phyloP scores from a whole-genome alignment of 2,329 filamentous ascomycete species.

The Rhynchosporium secalis region DNA sequence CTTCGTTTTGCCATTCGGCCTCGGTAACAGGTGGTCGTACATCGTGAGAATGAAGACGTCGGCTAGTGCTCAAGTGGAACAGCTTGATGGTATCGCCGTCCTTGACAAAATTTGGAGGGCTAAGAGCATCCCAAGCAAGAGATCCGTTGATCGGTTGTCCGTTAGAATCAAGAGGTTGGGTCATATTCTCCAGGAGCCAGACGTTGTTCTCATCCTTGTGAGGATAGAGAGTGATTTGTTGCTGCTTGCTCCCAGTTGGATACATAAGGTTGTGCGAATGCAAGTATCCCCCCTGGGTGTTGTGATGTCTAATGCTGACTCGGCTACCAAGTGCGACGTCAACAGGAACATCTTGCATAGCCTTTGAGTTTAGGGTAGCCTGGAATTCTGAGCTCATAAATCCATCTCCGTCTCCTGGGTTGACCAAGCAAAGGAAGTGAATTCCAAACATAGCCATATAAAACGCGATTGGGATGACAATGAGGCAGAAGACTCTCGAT shows the following conservation, averaged over 20 bases:
- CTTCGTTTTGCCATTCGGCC: conserved; percentile 92
- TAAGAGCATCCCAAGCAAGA: conserved; percentile 75
- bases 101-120: conserved; percentile 66
- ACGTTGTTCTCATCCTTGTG: conserved; percentile 99
- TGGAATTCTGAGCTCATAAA: conserved; percentile 99
- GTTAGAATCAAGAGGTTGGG: conserved; percentile 76
- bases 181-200: conserved; percentile 94
- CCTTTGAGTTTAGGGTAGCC: conserved; percentile 92
- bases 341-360: conserved; percentile 91
- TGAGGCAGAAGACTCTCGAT: conserved; percentile 85
- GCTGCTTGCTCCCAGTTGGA: conserved; percentile 94
- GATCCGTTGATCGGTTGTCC: conserved; percentile 79
- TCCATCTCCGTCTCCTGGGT: conserved; percentile 95
- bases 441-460: conserved; percentile 98
- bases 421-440: conserved; percentile 89
- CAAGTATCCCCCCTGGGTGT: conserved; percentile 96
- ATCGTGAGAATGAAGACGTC: conserved; percentile 94
- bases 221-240: conserved; percentile 96
- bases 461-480: conserved; percentile 83
- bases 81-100: conserved; percentile 80
- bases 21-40: conserved; percentile 84
- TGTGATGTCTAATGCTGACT: conserved; percentile 85
- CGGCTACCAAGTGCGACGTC: conserved; percentile 89
- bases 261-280: conserved; percentile 99
- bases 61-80: conserved; percentile 80